A percentile compares a stretch with the other conserved stretches of the same genome.
phyloP scores from a whole-genome alignment of 1,139 yeast species.

The Yamadazyma triangularis region DNA sequence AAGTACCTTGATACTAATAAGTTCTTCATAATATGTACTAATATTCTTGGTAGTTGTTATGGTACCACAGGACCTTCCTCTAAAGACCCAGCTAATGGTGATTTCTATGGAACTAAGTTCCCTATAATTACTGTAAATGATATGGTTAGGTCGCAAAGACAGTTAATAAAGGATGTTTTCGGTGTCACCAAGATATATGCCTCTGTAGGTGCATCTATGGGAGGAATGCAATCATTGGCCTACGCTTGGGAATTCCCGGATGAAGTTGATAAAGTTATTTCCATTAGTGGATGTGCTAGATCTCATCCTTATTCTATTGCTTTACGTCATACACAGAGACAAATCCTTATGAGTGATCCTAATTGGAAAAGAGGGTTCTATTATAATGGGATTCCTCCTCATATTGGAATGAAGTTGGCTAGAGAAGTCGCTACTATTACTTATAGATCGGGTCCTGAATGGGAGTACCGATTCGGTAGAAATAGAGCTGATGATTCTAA shows the following conservation, averaged over 20 bases:
- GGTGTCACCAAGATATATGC: constrained; percentile 66
- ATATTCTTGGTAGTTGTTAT: constrained; percentile 90
- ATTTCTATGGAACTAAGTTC: constrained; percentile 78
- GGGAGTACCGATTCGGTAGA: constrained; percentile 91
- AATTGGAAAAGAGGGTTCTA: constrained; percentile 92
- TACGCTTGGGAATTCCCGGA: constrained; percentile 82
- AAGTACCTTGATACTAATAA: constrained; percentile 74
- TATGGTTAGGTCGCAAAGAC: constrained; percentile 86
- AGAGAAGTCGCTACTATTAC: constrained; percentile 93
- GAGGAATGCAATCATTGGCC: constrained; percentile 94
- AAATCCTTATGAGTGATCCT: constrained; percentile 90
- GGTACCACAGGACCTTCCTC: constrained; percentile 95
- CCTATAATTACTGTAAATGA: constrained; percentile 85
- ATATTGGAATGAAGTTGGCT: constrained; percentile 91
- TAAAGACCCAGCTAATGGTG: constrained; percentile 62
- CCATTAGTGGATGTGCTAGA: constrained; percentile 87
- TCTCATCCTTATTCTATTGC: constrained; percentile 95
- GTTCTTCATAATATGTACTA: constrained; percentile 81
- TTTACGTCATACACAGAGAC: constrained; percentile 88
- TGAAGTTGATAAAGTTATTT: constrained; percentile 64
- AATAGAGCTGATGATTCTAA: constrained; percentile 77
- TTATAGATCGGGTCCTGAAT: constrained; percentile 92
- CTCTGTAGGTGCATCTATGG: constrained; percentile 90
- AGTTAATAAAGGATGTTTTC: constrained; percentile 57
- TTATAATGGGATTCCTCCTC: constrained; percentile 78